phyloP scores from a whole-genome alignment of 108 stramenopile genomes.

The Parietichytrium sp. region DNA sequence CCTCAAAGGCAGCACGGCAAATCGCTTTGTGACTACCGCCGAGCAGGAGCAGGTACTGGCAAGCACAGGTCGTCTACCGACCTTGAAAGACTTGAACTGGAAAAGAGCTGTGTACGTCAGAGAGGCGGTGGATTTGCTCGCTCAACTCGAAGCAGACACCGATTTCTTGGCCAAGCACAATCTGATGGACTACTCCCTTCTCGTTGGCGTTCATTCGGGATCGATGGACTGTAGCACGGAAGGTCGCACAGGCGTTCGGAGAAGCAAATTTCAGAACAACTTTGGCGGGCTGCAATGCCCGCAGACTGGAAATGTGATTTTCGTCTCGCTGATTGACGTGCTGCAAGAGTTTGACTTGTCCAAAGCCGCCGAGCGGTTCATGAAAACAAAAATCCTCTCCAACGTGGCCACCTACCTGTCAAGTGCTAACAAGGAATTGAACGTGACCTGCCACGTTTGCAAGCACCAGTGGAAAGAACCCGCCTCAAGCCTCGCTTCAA shows the following conservation, averaged over 20 bases:
- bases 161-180: background rate
- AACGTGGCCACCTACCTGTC: background rate
- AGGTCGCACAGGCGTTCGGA: background rate
- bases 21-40: background rate
- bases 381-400: conserved; percentile 5
- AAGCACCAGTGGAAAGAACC: background rate
- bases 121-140: background rate
- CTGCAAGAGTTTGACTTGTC: conserved; percentile 17
- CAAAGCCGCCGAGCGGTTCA: conserved; percentile 21
- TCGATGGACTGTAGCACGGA: background rate
- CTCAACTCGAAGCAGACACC: background rate
- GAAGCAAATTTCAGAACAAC: background rate
- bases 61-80: background rate
- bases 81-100: conserved; percentile 26
- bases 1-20: conserved; percentile 21
- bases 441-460: background rate
- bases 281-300: background rate
- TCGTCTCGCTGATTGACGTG: background rate
- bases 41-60: background rate
- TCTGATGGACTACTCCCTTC: conserved; percentile 27
- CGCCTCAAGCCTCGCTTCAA: background rate
- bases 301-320: background rate
- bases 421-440: background rate
- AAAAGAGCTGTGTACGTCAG: background rate
- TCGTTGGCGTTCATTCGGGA: conserved; percentile 8